A percentile compares a stretch with the other conserved stretches of the same genome.
phyloP scores from a whole-genome alignment of 1,284 basidiomycete genomes.

The Microbotryomycetes sp. region DNA sequence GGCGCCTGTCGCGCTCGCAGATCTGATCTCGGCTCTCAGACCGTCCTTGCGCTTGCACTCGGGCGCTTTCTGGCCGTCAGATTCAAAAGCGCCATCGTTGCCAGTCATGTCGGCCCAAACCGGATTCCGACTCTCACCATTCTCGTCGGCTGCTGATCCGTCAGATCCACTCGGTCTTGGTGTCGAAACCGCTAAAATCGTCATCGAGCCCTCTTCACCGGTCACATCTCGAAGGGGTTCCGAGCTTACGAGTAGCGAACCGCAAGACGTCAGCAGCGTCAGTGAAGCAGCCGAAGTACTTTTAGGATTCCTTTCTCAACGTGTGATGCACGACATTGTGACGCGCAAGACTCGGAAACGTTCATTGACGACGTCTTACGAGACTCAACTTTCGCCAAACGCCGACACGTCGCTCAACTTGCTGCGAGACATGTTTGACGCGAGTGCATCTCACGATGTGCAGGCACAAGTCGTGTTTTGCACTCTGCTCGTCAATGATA shows the following conservation, averaged over 20 bases:
- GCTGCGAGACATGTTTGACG: conserved; percentile 8
- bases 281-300: neutral
- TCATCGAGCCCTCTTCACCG: neutral
- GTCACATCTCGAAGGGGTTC: neutral
- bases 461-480: conserved; percentile 7
- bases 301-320: conserved; percentile 6
- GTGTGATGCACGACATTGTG: conserved; percentile 3
- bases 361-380: neutral
- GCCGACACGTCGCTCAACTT: conserved; percentile 10
- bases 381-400: neutral
- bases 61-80: neutral
- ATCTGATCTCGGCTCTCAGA: neutral
- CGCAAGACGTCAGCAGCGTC: neutral
- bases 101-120: conserved; percentile 1
- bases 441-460: conserved; percentile 2
- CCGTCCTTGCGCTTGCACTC: neutral
- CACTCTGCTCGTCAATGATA: conserved; percentile 2
- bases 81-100: neutral
- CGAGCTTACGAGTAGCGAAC: neutral
- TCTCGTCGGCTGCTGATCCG: neutral
- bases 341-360: neutral
- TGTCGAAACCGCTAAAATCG: neutral
- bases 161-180: neutral
- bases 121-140: neutral
- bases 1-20: neutral